A percentile compares a stretch with the other conserved stretches of the same genome.
phyloP scores from a whole-genome alignment of 768 basidiomycete species.

The Lenzites betulinus region DNA sequence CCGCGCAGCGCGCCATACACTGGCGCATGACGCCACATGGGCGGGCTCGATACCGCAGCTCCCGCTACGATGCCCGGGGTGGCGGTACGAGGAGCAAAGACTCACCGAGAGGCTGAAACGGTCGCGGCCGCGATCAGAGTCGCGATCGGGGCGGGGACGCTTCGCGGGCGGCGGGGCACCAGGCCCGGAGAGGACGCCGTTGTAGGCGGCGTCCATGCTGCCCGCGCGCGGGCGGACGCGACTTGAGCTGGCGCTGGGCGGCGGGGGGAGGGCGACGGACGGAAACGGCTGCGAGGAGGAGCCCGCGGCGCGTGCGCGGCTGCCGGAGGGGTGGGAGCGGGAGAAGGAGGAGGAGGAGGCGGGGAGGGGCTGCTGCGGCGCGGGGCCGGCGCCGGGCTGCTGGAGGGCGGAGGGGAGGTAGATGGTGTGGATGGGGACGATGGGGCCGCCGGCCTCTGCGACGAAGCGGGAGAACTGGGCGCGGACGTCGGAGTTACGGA shows the following conservation, averaged over 20 bases:
- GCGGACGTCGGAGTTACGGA: constrained; percentile 52
- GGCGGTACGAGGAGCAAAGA: no score
- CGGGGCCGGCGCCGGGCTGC: no score
- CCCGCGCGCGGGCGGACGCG: constrained; percentile 48
- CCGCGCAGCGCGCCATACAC: no score
- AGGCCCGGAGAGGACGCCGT: constrained; percentile 30
- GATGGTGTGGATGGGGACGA: constrained; percentile 35
- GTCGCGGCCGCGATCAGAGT: constrained; percentile 29
- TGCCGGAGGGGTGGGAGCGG: constrained; percentile 7
- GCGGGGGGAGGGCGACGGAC: constrained; percentile 43
- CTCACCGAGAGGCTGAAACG: constrained; percentile 31
- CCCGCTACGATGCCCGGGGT: no score
- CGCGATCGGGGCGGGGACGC: constrained; percentile 43
- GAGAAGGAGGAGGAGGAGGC: constrained; percentile 8
- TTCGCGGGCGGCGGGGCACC: constrained; percentile 52
- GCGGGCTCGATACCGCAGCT: no score
- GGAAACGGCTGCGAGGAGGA: constrained; percentile 32
- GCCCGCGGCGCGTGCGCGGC: constrained; percentile 25
- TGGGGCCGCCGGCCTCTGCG: constrained; percentile 45
- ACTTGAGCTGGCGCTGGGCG: constrained; percentile 37
- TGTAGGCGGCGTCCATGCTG: constrained; percentile 40
- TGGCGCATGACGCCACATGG: no score
- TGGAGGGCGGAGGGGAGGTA: constrained; percentile 16
- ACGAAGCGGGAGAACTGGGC: constrained; percentile 48
- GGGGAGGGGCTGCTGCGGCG: no score